These are phyloP conservation scores for Mucor sp. DNA, from an alignment of 371 early-diverging fungal genomes.

Conservation along the genomic window DNA sequence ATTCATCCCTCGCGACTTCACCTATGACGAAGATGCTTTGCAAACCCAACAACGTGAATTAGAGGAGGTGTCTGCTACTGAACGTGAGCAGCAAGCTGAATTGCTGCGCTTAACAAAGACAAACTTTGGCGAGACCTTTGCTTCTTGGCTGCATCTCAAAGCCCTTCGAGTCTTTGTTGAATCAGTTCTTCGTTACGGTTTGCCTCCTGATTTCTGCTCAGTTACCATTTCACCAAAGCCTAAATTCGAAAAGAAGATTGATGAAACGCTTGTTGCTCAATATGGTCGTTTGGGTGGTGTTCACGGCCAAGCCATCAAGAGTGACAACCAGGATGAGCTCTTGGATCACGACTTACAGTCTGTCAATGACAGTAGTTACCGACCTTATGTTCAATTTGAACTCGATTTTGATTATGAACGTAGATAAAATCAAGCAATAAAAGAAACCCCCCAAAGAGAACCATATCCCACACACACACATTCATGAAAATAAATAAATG, in stretches of 20 bases:
- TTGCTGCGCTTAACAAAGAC: conserved; percentile 86
- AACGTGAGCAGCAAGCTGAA: conserved; percentile 77
- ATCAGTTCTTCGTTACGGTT: conserved; percentile 95
- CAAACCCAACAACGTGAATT: conserved; percentile 75
- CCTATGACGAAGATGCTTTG: conserved; percentile 80
- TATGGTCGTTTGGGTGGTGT: conserved; percentile 70
- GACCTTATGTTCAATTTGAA: conserved; percentile 87
- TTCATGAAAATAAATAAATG: conserved; percentile 7
- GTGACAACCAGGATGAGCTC: conserved; percentile 53
- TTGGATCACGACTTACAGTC: conserved; percentile 81
- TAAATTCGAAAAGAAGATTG: conserved; percentile 77
- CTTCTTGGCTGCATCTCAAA: conserved; percentile 93
- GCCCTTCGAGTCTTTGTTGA: conserved; percentile 94
- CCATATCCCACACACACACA: neutral
- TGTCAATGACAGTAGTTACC: conserved; percentile 85
- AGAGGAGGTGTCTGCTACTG: conserved; percentile 69
- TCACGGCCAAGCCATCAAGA: conserved; percentile 47
- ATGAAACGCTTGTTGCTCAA: conserved; percentile 67
- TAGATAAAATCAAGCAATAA: conserved; percentile 22
- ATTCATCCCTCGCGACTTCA: conserved; percentile 95
- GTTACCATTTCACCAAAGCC: conserved; percentile 80
- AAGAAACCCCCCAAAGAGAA: neutral
- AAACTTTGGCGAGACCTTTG: conserved; percentile 91
- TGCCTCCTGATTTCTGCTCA: conserved; percentile 93
- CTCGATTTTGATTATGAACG: conserved; percentile 63